These are phyloP conservation scores for Yueomyces sinensis DNA, from an alignment of 805 yeast genomes.

Conservation along the genomic window DNA sequence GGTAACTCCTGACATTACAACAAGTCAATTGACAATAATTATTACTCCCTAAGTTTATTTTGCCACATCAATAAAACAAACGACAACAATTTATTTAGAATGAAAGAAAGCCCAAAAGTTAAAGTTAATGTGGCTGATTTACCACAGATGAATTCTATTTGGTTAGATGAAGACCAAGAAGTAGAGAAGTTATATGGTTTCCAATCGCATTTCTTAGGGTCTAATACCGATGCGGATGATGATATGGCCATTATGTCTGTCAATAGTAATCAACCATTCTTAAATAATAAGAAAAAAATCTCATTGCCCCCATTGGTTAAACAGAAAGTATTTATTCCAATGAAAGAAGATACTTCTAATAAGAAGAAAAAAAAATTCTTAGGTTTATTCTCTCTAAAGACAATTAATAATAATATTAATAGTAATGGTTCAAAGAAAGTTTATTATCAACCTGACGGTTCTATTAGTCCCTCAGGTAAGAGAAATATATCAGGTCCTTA, in stretches of 20 bases:
- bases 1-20: too few relatives aligned
- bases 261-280: constrained; percentile 24
- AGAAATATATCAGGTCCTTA: constrained; percentile 26
- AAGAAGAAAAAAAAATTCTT: constrained; percentile 12
- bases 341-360: neutral
- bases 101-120: neutral
- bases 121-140: constrained; percentile 2
- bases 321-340: constrained; percentile 1
- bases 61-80: too few relatives aligned
- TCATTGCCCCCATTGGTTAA: constrained; percentile 24
- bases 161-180: constrained; percentile 29
- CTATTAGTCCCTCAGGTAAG: neutral
- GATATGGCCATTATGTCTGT: constrained; percentile 21
- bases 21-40: too few relatives aligned
- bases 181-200: constrained; percentile 23
- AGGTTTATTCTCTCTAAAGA: constrained; percentile 20
- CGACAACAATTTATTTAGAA: too few relatives aligned
- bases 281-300: constrained; percentile 24
- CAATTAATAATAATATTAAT: constrained; percentile 1
- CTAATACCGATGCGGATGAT: constrained; percentile 12
- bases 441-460: neutral
- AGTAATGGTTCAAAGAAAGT: constrained; percentile 1
- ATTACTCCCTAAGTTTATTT: too few relatives aligned
- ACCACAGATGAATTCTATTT: constrained; percentile 29
- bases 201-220: constrained; percentile 17